These are phyloP conservation scores for Colletotrichum siamense DNA, from an alignment of 2,329 filamentous ascomycete genomes.

Conservation along the genomic window DNA sequence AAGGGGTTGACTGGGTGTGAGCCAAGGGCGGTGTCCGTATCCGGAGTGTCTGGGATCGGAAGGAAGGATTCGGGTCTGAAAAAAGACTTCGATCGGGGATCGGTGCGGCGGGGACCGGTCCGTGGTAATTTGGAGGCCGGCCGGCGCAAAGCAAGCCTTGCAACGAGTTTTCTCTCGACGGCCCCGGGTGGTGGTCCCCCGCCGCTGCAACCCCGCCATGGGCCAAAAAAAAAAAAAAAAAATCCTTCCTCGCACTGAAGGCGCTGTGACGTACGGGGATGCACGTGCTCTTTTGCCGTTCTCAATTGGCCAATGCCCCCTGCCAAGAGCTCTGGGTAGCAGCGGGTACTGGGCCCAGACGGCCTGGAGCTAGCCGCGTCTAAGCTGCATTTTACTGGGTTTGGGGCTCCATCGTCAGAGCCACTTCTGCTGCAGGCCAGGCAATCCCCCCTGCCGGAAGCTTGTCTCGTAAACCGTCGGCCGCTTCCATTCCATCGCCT, in stretches of 20 bases:
- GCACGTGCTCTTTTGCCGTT: conserved; percentile 13
- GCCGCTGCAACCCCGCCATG: conserved; percentile 12
- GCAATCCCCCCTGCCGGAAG: conserved; percentile 5
- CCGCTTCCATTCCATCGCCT: conserved; percentile 16
- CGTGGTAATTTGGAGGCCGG: conserved; percentile 2
- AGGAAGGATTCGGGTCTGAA: neutral
- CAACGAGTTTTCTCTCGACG: neutral
- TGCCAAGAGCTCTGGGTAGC: conserved; percentile 1
- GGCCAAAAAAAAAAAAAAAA: neutral
- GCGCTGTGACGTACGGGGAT: conserved; percentile 11
- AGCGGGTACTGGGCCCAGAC: conserved; percentile 1
- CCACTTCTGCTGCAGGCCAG: neutral
- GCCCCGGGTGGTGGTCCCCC: neutral
- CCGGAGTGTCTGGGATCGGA: neutral
- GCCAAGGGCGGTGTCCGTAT: neutral
- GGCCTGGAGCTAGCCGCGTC: neutral
- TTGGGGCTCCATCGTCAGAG: neutral
- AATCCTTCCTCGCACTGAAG: neutral
- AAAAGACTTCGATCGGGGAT: conserved; percentile 1
- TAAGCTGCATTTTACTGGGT: conserved; percentile 1
- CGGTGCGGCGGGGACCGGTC: conserved; percentile 2
- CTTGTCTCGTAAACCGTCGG: conserved; percentile 20
- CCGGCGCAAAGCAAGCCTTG: neutral
- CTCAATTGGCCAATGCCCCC: conserved; percentile 19
- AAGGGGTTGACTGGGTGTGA: neutral